phyloP scores from a whole-genome alignment of 2,329 filamentous ascomycete species.

The Teratosphaeriaceae sp. region DNA sequence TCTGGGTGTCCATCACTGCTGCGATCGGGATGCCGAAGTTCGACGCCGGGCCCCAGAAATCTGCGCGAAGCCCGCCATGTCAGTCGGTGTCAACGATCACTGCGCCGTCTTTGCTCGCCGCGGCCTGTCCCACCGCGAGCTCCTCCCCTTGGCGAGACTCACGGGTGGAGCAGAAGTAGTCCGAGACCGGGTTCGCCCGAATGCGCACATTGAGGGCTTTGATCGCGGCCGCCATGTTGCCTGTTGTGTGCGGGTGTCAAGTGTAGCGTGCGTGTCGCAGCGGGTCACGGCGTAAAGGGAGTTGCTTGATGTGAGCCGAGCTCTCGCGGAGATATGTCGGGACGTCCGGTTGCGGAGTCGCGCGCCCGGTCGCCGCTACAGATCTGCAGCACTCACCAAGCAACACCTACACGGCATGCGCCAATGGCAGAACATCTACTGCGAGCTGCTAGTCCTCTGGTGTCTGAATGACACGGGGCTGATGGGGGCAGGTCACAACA shows the following conservation, averaged over 20 bases:
- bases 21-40: constrained; percentile 51
- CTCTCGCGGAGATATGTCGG: too few species aligned
- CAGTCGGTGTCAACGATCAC: constrained; percentile 3
- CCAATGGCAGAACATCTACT: too few species aligned
- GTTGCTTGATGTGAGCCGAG: too few species aligned
- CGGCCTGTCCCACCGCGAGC: neutral
- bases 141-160: constrained; percentile 25
- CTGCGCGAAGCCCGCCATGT: constrained; percentile 37
- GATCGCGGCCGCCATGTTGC: constrained; percentile 40
- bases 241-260: neutral
- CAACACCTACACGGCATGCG: too few species aligned
- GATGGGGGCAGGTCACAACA: too few species aligned
- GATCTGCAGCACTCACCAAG: too few species aligned
- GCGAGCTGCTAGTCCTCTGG: too few species aligned
- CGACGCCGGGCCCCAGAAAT: constrained; percentile 46
- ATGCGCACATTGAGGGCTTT: constrained; percentile 49
- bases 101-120: neutral
- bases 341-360: too few species aligned
- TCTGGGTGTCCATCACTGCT: constrained; percentile 48
- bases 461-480: too few species aligned
- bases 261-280: neutral
- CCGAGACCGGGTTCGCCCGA: constrained; percentile 42
- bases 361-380: too few species aligned
- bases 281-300: neutral
- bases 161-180: constrained; percentile 51